Percentiles rank a stretch among this genome's conserved stretches.
phyloP scores from a whole-genome alignment of 208 protist genomes.

The Leishmania braziliensis region DNA sequence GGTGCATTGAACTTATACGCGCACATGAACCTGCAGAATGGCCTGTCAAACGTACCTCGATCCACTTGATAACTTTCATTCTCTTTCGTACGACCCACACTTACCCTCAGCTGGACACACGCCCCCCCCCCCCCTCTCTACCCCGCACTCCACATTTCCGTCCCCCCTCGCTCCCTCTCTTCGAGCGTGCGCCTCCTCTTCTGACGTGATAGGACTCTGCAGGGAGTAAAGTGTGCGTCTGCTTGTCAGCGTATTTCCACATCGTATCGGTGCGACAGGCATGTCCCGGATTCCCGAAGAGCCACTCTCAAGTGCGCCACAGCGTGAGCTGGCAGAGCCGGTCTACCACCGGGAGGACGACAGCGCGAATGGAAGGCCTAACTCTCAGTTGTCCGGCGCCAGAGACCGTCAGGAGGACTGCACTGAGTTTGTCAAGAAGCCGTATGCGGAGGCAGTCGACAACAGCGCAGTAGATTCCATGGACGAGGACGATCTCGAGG shows the following conservation, averaged over 20 bases:
- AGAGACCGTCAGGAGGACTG: neutral
- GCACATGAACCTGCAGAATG: neutral
- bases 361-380: neutral
- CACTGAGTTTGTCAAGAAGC: conserved; percentile 1
- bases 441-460: neutral
- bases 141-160: neutral
- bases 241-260: neutral
- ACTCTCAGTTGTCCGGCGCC: neutral
- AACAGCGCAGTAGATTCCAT: conserved; percentile 6
- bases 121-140: neutral
- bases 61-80: neutral
- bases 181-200: neutral
- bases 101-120: neutral
- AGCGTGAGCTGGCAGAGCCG: conserved; percentile 1
- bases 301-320: neutral
- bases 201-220: neutral
- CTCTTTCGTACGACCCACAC: neutral
- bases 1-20: neutral
- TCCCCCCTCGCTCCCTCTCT: neutral
- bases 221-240: neutral
- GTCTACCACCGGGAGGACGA: neutral
- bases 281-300: conserved; percentile 26
- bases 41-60: neutral
- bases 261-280: neutral
- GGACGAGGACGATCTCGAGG: conserved; percentile 17